A percentile compares a stretch with the other conserved stretches of the same genome.
These are phyloP conservation scores for Fonsecaea erecta DNA, from an alignment of 2,329 filamentous ascomycete species.

Conservation along the genomic window DNA sequence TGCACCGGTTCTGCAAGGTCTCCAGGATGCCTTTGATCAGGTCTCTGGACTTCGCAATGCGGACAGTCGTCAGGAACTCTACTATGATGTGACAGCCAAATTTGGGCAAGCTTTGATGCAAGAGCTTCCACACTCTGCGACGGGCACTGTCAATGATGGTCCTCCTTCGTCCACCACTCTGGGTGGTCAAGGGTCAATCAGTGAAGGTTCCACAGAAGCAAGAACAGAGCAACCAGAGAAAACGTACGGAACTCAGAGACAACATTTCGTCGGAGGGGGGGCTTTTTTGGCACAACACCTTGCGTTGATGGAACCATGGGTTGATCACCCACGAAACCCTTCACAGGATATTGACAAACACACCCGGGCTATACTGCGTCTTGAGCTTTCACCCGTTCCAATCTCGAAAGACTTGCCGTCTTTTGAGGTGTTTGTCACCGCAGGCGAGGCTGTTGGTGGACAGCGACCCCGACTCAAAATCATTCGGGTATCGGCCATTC, in stretches of 20 bases:
- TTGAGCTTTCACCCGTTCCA: slow-evolving; percentile 20
- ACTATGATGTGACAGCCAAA: slow-evolving; percentile 17
- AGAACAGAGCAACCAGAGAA: not conserved
- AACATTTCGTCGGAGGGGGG: slow-evolving; percentile 13
- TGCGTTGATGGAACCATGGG: slow-evolving; percentile 20
- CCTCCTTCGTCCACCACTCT: not conserved
- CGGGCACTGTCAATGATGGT: not conserved
- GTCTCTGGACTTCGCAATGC: not conserved
- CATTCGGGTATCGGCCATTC: slow-evolving; percentile 23
- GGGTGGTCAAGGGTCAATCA: not conserved
- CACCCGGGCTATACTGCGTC: slow-evolving; percentile 18
- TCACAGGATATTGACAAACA: slow-evolving; percentile 4
- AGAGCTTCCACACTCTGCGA: not conserved
- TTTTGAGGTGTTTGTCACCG: slow-evolving; percentile 26
- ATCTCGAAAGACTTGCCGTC: slow-evolving; percentile 8
- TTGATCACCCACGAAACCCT: not conserved
- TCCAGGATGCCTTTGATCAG: slow-evolving; percentile 6
- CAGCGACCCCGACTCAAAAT: slow-evolving; percentile 18
- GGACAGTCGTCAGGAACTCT: slow-evolving; percentile 11
- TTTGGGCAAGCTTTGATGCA: slow-evolving; percentile 26
- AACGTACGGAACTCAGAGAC: not conserved
- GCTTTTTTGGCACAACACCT: slow-evolving; percentile 23
- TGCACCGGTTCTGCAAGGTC: slow-evolving; percentile 2
- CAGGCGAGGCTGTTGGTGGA: slow-evolving; percentile 1
- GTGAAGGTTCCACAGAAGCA: not conserved